phyloP scores from a whole-genome alignment of 805 yeast species.

The Starmerella asiatica region DNA sequence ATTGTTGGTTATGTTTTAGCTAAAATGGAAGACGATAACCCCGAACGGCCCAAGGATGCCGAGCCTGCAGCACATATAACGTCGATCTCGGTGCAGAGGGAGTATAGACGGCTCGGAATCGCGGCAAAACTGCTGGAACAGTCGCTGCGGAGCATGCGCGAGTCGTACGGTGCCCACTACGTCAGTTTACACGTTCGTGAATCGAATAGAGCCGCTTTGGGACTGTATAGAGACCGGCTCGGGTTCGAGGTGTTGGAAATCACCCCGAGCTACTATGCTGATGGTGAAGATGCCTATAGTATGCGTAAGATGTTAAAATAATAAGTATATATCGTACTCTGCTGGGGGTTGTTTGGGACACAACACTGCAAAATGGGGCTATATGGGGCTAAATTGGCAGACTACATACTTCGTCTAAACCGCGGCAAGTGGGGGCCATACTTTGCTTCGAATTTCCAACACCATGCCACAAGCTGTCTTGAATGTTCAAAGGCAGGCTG shows the following conservation, averaged over 20 bases:
- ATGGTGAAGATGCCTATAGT: conserved; percentile 94
- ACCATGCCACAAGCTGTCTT: too few relatives aligned
- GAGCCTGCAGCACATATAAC: conserved; percentile 81
- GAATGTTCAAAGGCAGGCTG: too few relatives aligned
- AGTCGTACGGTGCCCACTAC: conserved; percentile 64
- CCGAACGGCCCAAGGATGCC: conserved; percentile 19
- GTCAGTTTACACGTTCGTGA: conserved; percentile 89
- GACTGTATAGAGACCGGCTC: conserved; percentile 74
- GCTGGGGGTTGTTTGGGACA: too few relatives aligned
- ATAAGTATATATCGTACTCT: too few relatives aligned
- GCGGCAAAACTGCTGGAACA: conserved; percentile 79
- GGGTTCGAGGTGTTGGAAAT: conserved; percentile 68
- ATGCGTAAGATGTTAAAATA: conserved; percentile 55
- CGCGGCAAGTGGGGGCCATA: too few relatives aligned
- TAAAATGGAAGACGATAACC: conserved; percentile 80
- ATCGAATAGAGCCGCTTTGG: conserved; percentile 87
- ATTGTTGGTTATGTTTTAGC: conserved; percentile 94
- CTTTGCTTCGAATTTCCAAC: too few relatives aligned
- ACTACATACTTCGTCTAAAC: too few relatives aligned
- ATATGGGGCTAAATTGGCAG: too few relatives aligned
- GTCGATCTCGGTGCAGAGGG: conserved; percentile 85
- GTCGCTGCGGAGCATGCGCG: conserved; percentile 64
- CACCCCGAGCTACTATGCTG: conserved; percentile 85
- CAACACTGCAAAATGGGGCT: too few relatives aligned
- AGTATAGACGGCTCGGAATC: conserved; percentile 87